Percentiles rank a stretch among this genome's conserved stretches.
These are phyloP conservation scores for Umbelopsis vinacea DNA, from an alignment of 192 early-diverging fungal genomes.

Conservation along the genomic window DNA sequence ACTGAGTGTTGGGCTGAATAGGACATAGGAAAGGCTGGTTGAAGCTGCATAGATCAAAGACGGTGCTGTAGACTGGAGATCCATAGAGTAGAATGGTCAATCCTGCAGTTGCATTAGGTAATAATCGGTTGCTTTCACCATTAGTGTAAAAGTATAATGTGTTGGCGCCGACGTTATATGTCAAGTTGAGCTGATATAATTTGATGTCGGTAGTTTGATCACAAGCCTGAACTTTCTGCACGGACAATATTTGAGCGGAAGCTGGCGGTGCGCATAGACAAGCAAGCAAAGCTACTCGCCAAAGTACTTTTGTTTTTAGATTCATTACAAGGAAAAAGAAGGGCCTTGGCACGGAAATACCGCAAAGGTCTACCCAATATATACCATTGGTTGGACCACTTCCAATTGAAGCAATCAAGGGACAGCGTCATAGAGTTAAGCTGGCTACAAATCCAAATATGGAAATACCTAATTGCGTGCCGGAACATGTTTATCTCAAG, in stretches of 20 bases:
- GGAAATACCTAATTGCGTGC: neutral
- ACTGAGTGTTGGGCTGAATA: constrained; percentile 13
- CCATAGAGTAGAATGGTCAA: constrained; percentile 17
- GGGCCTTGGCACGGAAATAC: neutral
- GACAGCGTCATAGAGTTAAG: constrained; percentile 3
- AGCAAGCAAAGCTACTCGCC: neutral
- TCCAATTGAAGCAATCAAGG: constrained; percentile 18
- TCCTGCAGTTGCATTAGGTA: neutral
- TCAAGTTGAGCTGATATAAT: constrained; percentile 20
- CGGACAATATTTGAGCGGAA: constrained; percentile 3
- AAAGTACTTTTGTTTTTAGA: neutral
- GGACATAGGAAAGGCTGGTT: constrained; percentile 13
- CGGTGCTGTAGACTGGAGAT: neutral
- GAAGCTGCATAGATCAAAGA: constrained; percentile 7
- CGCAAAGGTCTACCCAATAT: neutral
- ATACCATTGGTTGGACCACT: neutral
- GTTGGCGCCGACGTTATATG: constrained; percentile 8
- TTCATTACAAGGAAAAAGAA: constrained; percentile 11
- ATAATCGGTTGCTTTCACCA: neutral
- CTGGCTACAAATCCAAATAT: neutral
- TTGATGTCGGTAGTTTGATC: constrained; percentile 14
- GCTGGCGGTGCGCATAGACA: neutral
- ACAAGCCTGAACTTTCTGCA: constrained; percentile 20
- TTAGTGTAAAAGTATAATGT: constrained; percentile 1
- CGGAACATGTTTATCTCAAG: neutral